Evolutionary conservation across 129 eudicot species (phyloP), one percentile per base, ranked within the genome.

Genomic region (Cynara cardunculus): DNA sequence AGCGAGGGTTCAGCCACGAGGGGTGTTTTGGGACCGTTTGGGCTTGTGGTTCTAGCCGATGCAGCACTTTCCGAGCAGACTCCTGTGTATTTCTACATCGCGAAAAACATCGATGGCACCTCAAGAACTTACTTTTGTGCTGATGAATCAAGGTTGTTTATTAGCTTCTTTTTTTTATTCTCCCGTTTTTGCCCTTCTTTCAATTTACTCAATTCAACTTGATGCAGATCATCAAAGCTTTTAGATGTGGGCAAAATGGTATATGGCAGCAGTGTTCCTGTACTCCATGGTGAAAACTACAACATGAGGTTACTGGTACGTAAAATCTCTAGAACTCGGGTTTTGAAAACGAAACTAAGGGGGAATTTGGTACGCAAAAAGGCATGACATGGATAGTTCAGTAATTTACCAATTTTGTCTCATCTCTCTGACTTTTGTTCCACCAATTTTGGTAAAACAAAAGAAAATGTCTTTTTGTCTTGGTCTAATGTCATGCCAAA

Each of bases 21-120:
- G 74, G 96, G 95, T 14, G 72, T 71, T 25, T 84, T 90, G 76
- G 94, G 98, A 77, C 98, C 97, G 21, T 94, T 94, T 77, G 98
- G 96, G 22, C 44, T 91, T 16, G 16, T 91, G 68, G 93, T 94
- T 81, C 85, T 91, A 77, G 96, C 97, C 25, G 97, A 91, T 77
- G 84, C 83, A 9, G 41, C 81, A 7, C 90, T 85, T 34, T 25
- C 92, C 0, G 98, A 94, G 71, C 84, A 80, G 22, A 91, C 97
- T 24, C 92, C 97, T 3, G 82, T 94, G 11, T 94, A 94, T 72
- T 94, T 91, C 80, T 90, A 94, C 75, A 79, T 91, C 62, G 86
- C 91, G 10, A 88, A 82, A 79, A 88, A 80, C 81, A 77, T 73
- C 14, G 85, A 89, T 74, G 98, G 97, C 9, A 84, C 72, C 56